Base-by-base conservation (phyloP, 2,329 filamentous ascomycete genomes). In the Acephala macrosclerotiorum region DNA sequence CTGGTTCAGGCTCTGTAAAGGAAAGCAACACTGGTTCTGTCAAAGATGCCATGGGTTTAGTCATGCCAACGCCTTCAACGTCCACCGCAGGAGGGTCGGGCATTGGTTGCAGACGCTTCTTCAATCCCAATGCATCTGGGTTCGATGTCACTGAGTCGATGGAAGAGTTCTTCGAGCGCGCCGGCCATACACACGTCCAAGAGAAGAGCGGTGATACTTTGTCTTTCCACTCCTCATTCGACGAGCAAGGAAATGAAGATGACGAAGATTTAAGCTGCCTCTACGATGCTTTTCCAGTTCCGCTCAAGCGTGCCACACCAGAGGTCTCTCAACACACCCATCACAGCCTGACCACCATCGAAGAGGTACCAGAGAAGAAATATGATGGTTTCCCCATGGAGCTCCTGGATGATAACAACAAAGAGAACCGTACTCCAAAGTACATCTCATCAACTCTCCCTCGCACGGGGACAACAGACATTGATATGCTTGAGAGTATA, bases 311-410 rank as follows among this genome's bases (percentile, higher is more conserved):
- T 40, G 29, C 33, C 26, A 18, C 26, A 16, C 26, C 49, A 7
- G 49, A 53, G 4, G 11, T 53, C 12, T 29, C 57, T 20, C n/a
- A 38, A 12, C 35, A 59, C 35, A 5, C 18, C 36, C 18, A n/a
- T n/a, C 20, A 60, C 20, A 55, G 35, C 36, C 47, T 63, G 22
- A 35, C 33, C 4, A 35, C 47, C 9, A 40, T 57, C 7, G 25
- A 61, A 18, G 60, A 60, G 25, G 8, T 29, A 9, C 4, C 40
- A 25, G 20, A 36, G 20, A 53, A 20, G 49, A 56, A 64, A 25
- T 71, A 70, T 42, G 55, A 62, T 57, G 71, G 70, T 3, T 70
- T 73, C 35, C 71, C 71, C n/a, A 33, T 57, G 12, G 70, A 70
- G 51, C 42, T 70, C 20, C 51, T 70, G 20, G 70, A 72, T 1